Percentiles rank a stretch among this genome's conserved stretches.
Evolutionary conservation across 257 asterid genomes (phyloP).

Genomic region (Eustoma russellianum): DNA sequence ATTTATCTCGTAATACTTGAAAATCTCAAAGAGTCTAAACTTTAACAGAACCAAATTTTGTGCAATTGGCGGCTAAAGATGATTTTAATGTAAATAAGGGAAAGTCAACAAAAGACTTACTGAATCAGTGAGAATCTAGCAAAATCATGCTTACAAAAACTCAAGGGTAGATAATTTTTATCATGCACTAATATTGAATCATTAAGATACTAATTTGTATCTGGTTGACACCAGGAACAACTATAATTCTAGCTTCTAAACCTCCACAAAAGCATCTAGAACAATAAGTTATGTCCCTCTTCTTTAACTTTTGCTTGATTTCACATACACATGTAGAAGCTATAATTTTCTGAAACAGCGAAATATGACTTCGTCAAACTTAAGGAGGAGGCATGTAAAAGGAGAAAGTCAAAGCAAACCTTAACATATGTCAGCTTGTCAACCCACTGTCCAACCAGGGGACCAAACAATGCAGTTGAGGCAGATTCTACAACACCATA

Average conservation of each 20-base stretch:
- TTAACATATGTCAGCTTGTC: slow-evolving; percentile 48
- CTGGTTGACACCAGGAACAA: neutral
- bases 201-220: neutral
- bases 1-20: too few species aligned
- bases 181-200: neutral
- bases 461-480: slow-evolving; percentile 65
- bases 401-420: slow-evolving; percentile 25
- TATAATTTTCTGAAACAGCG: too few species aligned
- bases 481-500: slow-evolving; percentile 83
- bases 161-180: neutral
- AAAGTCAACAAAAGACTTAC: too few species aligned
- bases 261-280: neutral
- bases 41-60: too few species aligned
- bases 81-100: too few species aligned
- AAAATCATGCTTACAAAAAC: too few species aligned
- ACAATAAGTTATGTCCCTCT: too few species aligned
- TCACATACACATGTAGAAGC: too few species aligned
- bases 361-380: too few species aligned
- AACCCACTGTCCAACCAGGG: slow-evolving; percentile 65
- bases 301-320: neutral
- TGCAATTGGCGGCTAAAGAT: too few species aligned
- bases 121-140: too few species aligned
- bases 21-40: too few species aligned
- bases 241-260: neutral
- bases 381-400: slow-evolving; percentile 3